Base-by-base conservation (phyloP, 2,329 filamentous ascomycete species). In the Coniochaeta sp. region DNA sequence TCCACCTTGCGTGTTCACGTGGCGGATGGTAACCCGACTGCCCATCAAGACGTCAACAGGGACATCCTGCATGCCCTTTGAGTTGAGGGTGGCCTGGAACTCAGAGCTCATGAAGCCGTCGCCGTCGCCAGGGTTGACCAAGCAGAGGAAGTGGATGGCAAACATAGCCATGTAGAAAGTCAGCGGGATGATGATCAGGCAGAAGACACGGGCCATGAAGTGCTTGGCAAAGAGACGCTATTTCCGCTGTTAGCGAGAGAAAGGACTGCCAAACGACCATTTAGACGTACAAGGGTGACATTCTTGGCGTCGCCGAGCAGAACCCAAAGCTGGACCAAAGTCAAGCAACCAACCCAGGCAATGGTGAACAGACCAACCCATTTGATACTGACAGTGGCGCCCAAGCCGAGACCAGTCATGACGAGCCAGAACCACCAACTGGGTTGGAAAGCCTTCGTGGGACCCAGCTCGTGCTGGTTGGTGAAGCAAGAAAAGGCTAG, bases 31-130 rank as follows among this genome's bases (percentile, higher is more conserved):
- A 69, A 99, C 83, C 64, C 90, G 86, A 72, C 92, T 96, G 62
- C 95, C 95, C 69, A 95, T 89, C 31, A 89, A 88, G 61, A 99
- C 89, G 76, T 99, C 93, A 33, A 90, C 95, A 1, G 95, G 89
- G 6, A 96, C 92, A 74, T 96, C 92, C 72, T 91, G 88, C 95
- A 99, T 99, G 59, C 85, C 88, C 81, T 98, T 99, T 69, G 87
- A 93, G 78, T 98, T 99, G 66, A 99, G 81, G 1, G 95, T 98
- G 34, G 95, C 90, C 78, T 99, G 95, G 80, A 99, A 99, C 72
- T 99, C 95, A 60, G 93, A 96, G 71, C 93, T 97, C 95, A 99
- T 99, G 81, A 99, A 99, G 60, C 95, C 95, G 74, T 99, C 95
- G 59, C 95, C 95, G 58, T 99, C 95, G 62, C 95, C 95, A 31